Evolutionary conservation across 257 asterid species (phyloP).

Genomic region (Petunia secreta): DNA sequence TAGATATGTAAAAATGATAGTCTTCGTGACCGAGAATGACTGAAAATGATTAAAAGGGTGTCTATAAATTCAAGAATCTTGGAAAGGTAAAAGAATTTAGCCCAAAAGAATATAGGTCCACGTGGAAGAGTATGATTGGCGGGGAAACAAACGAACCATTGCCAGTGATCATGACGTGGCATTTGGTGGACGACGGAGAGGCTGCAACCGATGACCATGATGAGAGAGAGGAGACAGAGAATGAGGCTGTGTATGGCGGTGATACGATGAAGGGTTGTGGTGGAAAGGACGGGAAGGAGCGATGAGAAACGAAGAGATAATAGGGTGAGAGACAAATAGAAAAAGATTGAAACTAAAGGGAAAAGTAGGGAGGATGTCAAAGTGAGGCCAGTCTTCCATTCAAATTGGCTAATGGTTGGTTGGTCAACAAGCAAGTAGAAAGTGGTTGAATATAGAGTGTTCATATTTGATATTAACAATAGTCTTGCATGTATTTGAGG

Average conservation of each 20-base stretch:
- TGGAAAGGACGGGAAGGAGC: constrained; percentile 39
- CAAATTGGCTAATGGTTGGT: constrained; percentile 58
- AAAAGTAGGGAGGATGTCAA: constrained; percentile 64
- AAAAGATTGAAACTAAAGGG: constrained; percentile 49
- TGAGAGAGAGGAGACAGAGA: constrained; percentile 73
- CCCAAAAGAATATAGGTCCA: constrained; percentile 86
- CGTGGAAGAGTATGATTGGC: constrained; percentile 47
- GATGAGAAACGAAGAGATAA: constrained; percentile 41
- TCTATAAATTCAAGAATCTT: constrained; percentile 76
- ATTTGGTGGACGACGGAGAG: constrained; percentile 70
- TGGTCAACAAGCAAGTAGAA: constrained; percentile 73
- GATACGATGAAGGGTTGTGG: constrained; percentile 61
- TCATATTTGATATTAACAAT: constrained; percentile 35
- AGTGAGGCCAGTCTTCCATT: constrained; percentile 60
- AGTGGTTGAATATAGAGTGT: constrained; percentile 33
- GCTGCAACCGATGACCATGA: constrained; percentile 66
- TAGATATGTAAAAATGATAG: constrained; percentile 88
- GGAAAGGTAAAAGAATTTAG: constrained; percentile 74
- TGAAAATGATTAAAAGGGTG: constrained; percentile 60
- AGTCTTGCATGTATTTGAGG: constrained; percentile 28
- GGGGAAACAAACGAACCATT: constrained; percentile 84
- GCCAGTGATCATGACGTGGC: constrained; percentile 43
- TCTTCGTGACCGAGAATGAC: constrained; percentile 53
- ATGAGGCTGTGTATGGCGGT: constrained; percentile 69
- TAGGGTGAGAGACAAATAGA: constrained; percentile 65